Base-by-base conservation (phyloP, 1,284 basidiomycete species). In the Xanthoconium separans region DNA sequence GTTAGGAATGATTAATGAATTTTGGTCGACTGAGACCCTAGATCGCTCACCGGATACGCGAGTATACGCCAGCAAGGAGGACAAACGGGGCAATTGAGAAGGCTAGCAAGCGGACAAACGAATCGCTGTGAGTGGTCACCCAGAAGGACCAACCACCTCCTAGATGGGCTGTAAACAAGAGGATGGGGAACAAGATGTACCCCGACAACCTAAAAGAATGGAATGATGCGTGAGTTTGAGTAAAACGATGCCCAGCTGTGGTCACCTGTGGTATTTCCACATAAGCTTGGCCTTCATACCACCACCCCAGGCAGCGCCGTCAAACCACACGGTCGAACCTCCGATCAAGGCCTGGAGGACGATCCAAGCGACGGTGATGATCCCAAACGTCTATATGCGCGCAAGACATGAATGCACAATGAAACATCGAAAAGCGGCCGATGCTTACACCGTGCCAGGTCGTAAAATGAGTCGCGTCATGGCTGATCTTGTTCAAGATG, bases 261-360 rank as follows among this genome's bases (percentile, higher is more conserved):
- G 13, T 56, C 57, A 84, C 86, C 87, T 74, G 61, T 90, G 87
- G 58, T 88, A 89, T 64, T 89, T 89, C 85, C 87, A 89, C n/a
- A 88, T 49, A 0, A 71, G 63, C 64, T 87, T 90, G 24, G 87
- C 85, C 66, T 78, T 83, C 50, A 75, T 68, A 18, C 81, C 82
- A 3, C 87, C 86, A 16, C 87, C 86, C 62, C 89, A 85, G 1
- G 76, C 72, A 11, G 72, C 74, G 13, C 87, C 87, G 15, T 71
- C 75, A 56, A 78, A 83, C 87, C 87, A 89, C 13, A 89, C 85
- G 50, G 84, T 88, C 15, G 77, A 83, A 2, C 76, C 84, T 11
- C 87, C 87, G 0, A 88, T 7, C 15, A 74, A 56, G 12, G 79
- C 68, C 61, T 89, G 87, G 22, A 77, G 50, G 16, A 82, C 30